Percentiles rank a stretch among this genome's conserved stretches.
Evolutionary conservation across 2,329 filamentous ascomycete genomes (phyloP).

Genomic region (Alternaria dauci): DNA sequence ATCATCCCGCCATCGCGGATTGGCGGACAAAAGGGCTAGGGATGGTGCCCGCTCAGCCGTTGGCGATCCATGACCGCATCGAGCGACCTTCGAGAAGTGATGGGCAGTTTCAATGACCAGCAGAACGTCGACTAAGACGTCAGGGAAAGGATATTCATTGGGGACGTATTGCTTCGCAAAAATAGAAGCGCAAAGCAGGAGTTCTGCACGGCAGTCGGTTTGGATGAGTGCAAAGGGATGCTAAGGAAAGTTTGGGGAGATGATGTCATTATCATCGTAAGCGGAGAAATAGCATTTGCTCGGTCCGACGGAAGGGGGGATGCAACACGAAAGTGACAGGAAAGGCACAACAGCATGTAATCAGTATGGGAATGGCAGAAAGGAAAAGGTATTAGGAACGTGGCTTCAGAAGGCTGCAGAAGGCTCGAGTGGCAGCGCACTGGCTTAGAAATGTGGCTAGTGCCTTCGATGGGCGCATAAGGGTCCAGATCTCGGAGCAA

Average conservation of each 20-base stretch:
- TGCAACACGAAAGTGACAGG: conserved; percentile 1
- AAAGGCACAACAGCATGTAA: background rate
- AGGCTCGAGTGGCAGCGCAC: conserved; percentile 14
- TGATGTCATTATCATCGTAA: conserved; percentile 38
- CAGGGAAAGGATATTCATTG: conserved; percentile 24
- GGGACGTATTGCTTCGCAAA: conserved; percentile 21
- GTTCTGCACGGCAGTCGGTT: conserved; percentile 17
- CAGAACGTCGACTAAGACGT: conserved; percentile 20
- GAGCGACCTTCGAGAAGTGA: conserved; percentile 23
- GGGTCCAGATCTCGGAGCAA: conserved; percentile 21
- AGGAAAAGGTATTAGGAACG: background rate
- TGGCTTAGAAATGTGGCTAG: conserved; percentile 35
- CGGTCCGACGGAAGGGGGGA: conserved; percentile 1
- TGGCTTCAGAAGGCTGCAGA: background rate
- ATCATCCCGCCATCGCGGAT: conserved; percentile 27
- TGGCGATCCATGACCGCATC: conserved; percentile 34
- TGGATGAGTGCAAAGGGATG: conserved; percentile 15
- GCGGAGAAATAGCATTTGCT: conserved; percentile 21
- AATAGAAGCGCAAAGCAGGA: conserved; percentile 35
- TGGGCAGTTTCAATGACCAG: conserved; percentile 19
- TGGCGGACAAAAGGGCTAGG: conserved; percentile 28
- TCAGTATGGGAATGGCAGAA: background rate
- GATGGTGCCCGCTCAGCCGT: conserved; percentile 28
- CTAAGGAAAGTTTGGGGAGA: conserved; percentile 1
- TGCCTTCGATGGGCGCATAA: conserved; percentile 21